Conservation (phyloP, 495 filamentous ascomycete species). For the Hypoxylon lienhwacheense region DNA sequence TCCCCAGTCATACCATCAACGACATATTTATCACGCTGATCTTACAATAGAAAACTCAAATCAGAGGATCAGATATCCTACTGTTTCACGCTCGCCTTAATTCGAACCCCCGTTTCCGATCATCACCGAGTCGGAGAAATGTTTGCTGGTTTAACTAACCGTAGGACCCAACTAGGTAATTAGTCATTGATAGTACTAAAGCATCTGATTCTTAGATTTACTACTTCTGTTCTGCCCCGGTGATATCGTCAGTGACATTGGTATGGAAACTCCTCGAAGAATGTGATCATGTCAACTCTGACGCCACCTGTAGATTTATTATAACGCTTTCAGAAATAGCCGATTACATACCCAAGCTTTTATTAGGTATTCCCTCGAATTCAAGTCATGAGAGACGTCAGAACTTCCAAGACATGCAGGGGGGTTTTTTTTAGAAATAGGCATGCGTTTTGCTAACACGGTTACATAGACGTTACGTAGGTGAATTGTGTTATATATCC, state of each 20-base stretch:
- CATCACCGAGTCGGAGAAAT: constrained; percentile 12
- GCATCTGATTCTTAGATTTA: constrained; percentile 25
- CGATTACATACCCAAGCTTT: neutral
- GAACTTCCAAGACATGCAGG: neutral
- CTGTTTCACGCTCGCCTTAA: constrained; percentile 9
- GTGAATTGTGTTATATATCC: too few species aligned
- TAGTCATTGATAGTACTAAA: constrained; percentile 35
- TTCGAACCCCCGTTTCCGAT: constrained; percentile 8
- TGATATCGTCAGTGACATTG: constrained; percentile 30
- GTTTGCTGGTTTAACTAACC: constrained; percentile 16
- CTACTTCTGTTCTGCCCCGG: constrained; percentile 11
- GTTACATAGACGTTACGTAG: too few species aligned
- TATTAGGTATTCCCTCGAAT: constrained; percentile 1
- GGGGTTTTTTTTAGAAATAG: too few species aligned
- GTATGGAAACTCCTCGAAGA: constrained; percentile 26
- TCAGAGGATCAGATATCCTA: constrained; percentile 19
- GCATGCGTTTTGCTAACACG: too few species aligned
- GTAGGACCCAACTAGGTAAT: constrained; percentile 25
- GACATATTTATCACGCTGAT: constrained; percentile 32
- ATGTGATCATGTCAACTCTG: constrained; percentile 28
- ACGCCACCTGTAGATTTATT: constrained; percentile 25
- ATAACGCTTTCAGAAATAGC: constrained; percentile 4
- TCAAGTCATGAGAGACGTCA: neutral
- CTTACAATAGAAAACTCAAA: constrained; percentile 31
- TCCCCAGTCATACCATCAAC: constrained; percentile 10